A percentile compares a stretch with the other conserved stretches of the same genome.
phyloP scores from a whole-genome alignment of 176 grass and related monocot genomes.

The Oryza meridionalis region DNA sequence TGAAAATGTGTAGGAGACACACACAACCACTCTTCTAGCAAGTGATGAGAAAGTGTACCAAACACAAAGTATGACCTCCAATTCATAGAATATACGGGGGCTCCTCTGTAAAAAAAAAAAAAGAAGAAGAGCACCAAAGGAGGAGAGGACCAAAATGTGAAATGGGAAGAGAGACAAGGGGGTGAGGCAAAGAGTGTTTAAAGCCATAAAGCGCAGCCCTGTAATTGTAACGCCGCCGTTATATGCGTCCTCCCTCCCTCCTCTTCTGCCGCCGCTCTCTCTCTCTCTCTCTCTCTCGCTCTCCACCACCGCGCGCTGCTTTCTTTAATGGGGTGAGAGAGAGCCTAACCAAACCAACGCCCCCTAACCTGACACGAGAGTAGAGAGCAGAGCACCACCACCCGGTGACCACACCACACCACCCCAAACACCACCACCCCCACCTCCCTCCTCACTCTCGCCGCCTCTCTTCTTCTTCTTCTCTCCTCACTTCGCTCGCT shows the following conservation, averaged over 20 bases:
- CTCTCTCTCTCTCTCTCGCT: too few relatives aligned
- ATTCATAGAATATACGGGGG: background rate
- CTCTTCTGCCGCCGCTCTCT: background rate
- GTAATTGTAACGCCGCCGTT: constrained; percentile 64
- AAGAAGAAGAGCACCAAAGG: too few relatives aligned
- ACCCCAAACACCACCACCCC: background rate
- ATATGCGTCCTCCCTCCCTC: constrained; percentile 9
- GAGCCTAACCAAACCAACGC: constrained; percentile 28
- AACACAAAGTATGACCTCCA: background rate
- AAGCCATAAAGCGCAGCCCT: constrained; percentile 38
- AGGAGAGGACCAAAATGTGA: too few relatives aligned
- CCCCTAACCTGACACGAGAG: constrained; percentile 19
- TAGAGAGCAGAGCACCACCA: background rate
- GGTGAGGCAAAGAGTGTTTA: constrained; percentile 20
- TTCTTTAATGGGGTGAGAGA: constrained; percentile 53
- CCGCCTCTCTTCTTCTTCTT: background rate
- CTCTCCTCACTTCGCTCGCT: background rate
- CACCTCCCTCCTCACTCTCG: background rate
- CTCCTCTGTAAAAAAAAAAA: background rate
- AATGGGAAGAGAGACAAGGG: background rate
- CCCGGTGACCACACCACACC: constrained; percentile 32
- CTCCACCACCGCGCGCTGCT: constrained; percentile 30
- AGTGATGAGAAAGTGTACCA: background rate
- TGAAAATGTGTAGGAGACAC: too few relatives aligned
- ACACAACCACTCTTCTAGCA: too few relatives aligned